A percentile compares a stretch with the other conserved stretches of the same genome.
phyloP scores from a whole-genome alignment of 305 asterid species.

The Fraxinus ornus region DNA sequence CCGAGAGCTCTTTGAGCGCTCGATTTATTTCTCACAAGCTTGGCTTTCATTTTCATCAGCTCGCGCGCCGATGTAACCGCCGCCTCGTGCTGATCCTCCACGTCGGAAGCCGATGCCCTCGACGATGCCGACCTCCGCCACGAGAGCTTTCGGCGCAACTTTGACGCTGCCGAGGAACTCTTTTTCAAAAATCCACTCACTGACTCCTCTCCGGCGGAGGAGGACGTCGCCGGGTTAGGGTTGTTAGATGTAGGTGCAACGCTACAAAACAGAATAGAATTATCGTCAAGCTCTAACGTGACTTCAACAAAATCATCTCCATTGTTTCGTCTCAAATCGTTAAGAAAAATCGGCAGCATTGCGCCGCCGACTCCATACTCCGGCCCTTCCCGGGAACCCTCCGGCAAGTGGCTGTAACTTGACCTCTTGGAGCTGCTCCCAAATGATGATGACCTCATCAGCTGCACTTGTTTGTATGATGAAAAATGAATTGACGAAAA shows the following conservation, averaged over 20 bases:
- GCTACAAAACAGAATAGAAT: constrained; percentile 59
- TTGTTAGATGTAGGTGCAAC: constrained; percentile 44
- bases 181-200: constrained; percentile 37
- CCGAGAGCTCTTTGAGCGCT: constrained; percentile 85
- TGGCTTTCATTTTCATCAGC: constrained; percentile 59
- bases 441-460: constrained; percentile 43
- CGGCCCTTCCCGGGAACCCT: constrained; percentile 31
- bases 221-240: not conserved
- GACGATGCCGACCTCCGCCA: constrained; percentile 37
- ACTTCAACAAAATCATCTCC: constrained; percentile 67
- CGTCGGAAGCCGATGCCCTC: constrained; percentile 35
- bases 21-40: constrained; percentile 66
- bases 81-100: constrained; percentile 36
- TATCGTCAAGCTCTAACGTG: constrained; percentile 69
- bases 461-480: not conserved
- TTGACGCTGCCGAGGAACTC: constrained; percentile 44
- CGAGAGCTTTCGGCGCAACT: not conserved
- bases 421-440: constrained; percentile 45
- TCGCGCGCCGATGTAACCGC: constrained; percentile 43
- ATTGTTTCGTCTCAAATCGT: constrained; percentile 51
- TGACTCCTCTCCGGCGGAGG: constrained; percentile 12
- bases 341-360: constrained; percentile 82
- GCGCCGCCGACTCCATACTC: constrained; percentile 48
- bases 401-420: constrained; percentile 51
- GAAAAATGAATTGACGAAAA: not conserved